A percentile compares a stretch with the other conserved stretches of the same genome.
Conservation (phyloP, 768 basidiomycete genomes). For the Boletus subcaerulescens region DNA sequence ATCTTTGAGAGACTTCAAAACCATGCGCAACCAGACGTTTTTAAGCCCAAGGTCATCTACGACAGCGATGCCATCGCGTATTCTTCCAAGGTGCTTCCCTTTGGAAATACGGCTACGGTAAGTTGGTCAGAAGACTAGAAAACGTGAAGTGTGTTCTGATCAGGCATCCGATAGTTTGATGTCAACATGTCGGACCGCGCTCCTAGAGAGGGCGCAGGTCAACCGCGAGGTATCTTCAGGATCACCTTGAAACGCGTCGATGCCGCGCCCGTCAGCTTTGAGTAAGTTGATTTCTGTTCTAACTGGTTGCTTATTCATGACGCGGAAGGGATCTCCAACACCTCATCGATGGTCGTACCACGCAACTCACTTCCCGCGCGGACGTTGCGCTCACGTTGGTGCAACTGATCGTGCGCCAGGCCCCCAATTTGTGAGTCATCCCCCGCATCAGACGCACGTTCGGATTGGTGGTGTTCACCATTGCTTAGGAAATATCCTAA, state of each 20-base stretch:
- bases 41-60: conserved; percentile 44
- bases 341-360: conserved; percentile 24
- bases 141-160: not conserved
- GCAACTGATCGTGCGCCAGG: conserved; percentile 49
- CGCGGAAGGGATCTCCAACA: conserved; percentile 21
- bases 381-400: conserved; percentile 43
- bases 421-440: conserved; percentile 40
- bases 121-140: conserved; percentile 1
- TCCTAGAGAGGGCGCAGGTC: conserved; percentile 8
- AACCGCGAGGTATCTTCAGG: conserved; percentile 26
- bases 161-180: conserved; percentile 28
- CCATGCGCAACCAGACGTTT: conserved; percentile 31
- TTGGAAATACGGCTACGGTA: conserved; percentile 33
- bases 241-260: conserved; percentile 39
- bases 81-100: conserved; percentile 29
- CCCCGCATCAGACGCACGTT: not conserved
- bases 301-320: not conserved
- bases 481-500: conserved; percentile 40
- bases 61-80: conserved; percentile 46
- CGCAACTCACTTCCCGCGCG: conserved; percentile 27
- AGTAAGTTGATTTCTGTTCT: conserved; percentile 21
- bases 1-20: conserved; percentile 38
- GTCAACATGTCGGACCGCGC: conserved; percentile 33
- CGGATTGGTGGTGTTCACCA: not conserved
- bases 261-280: conserved; percentile 35